Conservation (phyloP, 768 basidiomycete genomes). For the Neoboletus subvelutipes region DNA sequence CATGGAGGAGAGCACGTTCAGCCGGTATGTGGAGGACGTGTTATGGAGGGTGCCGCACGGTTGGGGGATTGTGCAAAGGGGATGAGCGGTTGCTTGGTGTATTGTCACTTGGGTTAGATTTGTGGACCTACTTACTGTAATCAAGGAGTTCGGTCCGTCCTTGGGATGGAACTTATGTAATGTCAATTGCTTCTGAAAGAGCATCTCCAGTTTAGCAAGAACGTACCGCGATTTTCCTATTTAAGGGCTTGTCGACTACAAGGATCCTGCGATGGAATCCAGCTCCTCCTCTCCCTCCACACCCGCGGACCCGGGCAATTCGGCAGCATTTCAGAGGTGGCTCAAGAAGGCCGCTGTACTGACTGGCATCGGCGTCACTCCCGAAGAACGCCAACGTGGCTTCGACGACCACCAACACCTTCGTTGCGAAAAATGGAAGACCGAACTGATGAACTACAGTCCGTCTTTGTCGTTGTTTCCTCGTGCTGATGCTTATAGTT, state of each 20-base stretch:
- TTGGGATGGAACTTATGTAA: too few species aligned
- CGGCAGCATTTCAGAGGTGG: conserved; percentile 49
- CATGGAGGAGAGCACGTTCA: conserved; percentile 76
- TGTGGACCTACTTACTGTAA: too few species aligned
- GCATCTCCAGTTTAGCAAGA: background rate
- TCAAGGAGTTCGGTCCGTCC: too few species aligned
- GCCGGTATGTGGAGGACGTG: conserved; percentile 63
- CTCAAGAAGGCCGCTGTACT: conserved; percentile 45
- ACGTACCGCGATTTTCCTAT: conserved; percentile 5
- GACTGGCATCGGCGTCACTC: conserved; percentile 50
- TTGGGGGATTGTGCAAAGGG: conserved; percentile 48
- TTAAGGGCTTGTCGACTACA: background rate
- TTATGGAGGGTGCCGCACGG: conserved; percentile 63
- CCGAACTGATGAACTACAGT: conserved; percentile 69
- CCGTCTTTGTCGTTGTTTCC: conserved; percentile 31
- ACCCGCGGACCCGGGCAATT: conserved; percentile 22
- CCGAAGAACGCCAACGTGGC: conserved; percentile 40
- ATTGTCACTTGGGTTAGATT: too few species aligned
- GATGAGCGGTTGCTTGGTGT: conserved; percentile 22
- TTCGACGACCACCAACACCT: conserved; percentile 39
- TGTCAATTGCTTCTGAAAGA: too few species aligned
- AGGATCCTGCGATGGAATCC: conserved; percentile 30
- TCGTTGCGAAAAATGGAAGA: conserved; percentile 69
- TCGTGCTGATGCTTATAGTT: conserved; percentile 8
- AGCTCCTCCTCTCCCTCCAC: conserved; percentile 21